Percentiles rank a stretch among this genome's conserved stretches.
Evolutionary conservation across 345 rosid genomes (phyloP).

Genomic region (Sisymbrium irio): DNA sequence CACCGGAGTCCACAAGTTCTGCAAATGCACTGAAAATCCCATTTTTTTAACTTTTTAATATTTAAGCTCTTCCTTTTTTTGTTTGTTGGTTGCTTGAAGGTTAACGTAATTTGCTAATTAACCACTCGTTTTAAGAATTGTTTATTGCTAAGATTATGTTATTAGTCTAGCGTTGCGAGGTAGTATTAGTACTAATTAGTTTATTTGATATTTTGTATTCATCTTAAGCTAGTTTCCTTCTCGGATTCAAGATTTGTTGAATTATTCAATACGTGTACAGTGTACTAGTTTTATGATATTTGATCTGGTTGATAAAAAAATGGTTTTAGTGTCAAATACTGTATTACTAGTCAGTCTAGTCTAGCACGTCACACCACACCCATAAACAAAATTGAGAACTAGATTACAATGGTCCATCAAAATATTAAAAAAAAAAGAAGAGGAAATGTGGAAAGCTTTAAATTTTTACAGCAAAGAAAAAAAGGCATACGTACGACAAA

Average conservation of each 20-base stretch:
- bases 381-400: background rate
- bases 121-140: slow-evolving; percentile 30
- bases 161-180: slow-evolving; percentile 14
- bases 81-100: slow-evolving; percentile 2
- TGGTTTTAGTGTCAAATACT: background rate
- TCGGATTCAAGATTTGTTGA: background rate
- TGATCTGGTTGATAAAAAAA: background rate
- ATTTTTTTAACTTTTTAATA: no score
- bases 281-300: background rate
- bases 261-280: background rate
- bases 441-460: no score
- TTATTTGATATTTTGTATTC: background rate
- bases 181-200: background rate
- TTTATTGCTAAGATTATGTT: slow-evolving; percentile 21
- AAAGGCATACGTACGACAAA: no score
- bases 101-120: slow-evolving; percentile 28
- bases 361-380: background rate
- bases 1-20: slow-evolving; percentile 24
- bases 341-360: background rate
- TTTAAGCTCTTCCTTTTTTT: no score
- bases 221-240: background rate
- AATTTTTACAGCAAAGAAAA: no score
- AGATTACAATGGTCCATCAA: no score
- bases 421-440: no score
- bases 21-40: no score